Base-by-base conservation (phyloP, 345 rosid genomes). In the Melaleuca quinquenervia region DNA sequence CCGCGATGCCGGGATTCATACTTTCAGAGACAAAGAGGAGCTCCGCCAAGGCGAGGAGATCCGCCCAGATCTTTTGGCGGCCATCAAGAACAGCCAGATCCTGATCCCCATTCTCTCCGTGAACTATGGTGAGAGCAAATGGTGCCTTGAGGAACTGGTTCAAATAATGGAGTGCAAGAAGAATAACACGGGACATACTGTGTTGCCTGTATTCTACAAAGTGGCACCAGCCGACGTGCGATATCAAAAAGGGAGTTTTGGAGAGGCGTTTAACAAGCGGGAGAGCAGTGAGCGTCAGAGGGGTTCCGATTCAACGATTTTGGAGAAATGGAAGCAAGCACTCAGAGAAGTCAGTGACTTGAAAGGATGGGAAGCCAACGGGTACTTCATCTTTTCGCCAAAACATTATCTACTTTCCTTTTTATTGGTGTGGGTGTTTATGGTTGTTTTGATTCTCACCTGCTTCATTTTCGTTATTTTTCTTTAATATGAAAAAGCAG, bases 171-270 rank as follows among this genome's bases (percentile, higher is more conserved):
- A 27, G 21, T 27, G 21, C 21, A 0, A 62, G 10, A 62, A 62
- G 14, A 14, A 7, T n/a, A n/a, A n/a, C n/a, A n/a, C n/a, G 20
- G 10, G 9, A 20, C 7, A 0, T 7, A 1, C 13, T 27, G 1
- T 27, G 20, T 60, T 27, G 74, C 41, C 75, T 7, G 27, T 62
- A 27, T 62, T 62, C 10, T 62, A 14, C 41, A 62, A 62, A 27
- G 75, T 27, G 75, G 8, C 8, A 27, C 10, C 0, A 27, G 75
- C 9, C 1, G 10, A 27, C 0, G 41, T 62, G 18, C 21, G 11
- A 14, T 9, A 62, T n/a, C 41, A 62, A 14, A 6, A 0, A 0
- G 21, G 21, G 21, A 62, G 36, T 3, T 62, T 62, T 62, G 75
- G 75, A 62, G 7, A 62, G 21, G 21, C 41, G 29, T 62, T 62